These are phyloP conservation scores for Tetrahymena elliotti DNA, from an alignment of 73 alveolate genomes.

Conservation along the genomic window DNA sequence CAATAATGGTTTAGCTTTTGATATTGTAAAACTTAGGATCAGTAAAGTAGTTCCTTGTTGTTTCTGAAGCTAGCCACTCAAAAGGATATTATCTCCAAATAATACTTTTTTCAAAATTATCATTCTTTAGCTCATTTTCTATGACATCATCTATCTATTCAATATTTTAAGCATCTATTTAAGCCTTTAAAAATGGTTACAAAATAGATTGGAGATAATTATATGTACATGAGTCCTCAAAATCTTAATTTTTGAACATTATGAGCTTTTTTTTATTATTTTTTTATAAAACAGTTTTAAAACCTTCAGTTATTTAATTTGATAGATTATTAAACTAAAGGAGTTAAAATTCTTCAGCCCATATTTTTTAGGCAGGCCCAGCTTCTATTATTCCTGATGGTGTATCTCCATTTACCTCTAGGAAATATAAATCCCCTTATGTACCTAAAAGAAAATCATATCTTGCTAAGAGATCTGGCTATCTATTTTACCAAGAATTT, in stretches of 20 bases:
- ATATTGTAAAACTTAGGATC: neutral
- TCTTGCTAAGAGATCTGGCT: neutral
- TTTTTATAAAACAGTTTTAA: neutral
- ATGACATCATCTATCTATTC: neutral
- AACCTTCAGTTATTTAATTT: neutral
- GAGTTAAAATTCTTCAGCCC: neutral
- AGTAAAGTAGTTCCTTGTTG: neutral
- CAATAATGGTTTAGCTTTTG: neutral
- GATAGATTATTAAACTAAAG: neutral
- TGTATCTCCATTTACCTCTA: neutral
- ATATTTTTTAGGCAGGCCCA: neutral
- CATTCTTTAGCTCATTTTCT: neutral
- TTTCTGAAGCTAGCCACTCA: neutral
- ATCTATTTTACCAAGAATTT: neutral
- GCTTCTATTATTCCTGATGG: neutral
- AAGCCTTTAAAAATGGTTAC: neutral
- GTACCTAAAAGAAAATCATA: neutral
- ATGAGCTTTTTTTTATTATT: neutral
- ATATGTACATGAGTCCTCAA: neutral
- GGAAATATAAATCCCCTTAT: neutral
- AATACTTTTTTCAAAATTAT: neutral
- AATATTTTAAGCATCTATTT: neutral
- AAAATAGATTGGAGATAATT: neutral
- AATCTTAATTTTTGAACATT: neutral
- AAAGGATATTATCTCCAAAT: neutral